Evolutionary conservation across 106 monocot genomes (phyloP).

Genomic region (Hemerocallis citrina): DNA sequence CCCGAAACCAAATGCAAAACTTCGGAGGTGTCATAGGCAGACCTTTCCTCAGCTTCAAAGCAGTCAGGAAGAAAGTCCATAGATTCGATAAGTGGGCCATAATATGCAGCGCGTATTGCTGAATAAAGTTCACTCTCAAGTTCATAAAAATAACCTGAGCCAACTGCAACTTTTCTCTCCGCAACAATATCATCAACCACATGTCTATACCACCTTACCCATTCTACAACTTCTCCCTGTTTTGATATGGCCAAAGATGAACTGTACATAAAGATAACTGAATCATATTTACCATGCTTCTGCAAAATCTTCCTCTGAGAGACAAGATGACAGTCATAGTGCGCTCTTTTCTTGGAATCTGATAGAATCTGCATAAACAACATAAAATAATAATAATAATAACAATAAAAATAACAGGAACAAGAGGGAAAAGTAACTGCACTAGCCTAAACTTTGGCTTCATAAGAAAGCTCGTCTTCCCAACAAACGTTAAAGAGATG

Average conservation of each 20-base stretch:
- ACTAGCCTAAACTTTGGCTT: too few species aligned
- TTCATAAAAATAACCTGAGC: conserved; percentile 57
- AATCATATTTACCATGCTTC: conserved; percentile 22
- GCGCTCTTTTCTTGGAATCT: conserved; percentile 71
- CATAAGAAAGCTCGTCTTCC: too few species aligned
- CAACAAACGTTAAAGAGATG: too few species aligned
- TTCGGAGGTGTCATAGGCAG: conserved; percentile 68
- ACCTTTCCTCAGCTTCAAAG: conserved; percentile 98
- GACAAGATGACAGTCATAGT: conserved; percentile 57
- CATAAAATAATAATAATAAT: conserved; percentile 6
- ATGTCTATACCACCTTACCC: conserved; percentile 70
- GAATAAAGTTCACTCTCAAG: conserved; percentile 80
- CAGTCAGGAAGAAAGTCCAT: conserved; percentile 74
- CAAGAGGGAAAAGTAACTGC: too few species aligned
- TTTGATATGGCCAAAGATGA: conserved; percentile 31
- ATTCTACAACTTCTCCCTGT: conserved; percentile 69
- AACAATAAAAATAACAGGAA: neutral
- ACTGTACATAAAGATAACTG: conserved; percentile 21
- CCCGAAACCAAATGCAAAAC: conserved; percentile 90
- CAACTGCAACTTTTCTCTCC: conserved; percentile 36
- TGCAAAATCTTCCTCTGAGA: conserved; percentile 36
- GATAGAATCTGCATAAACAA: conserved; percentile 75
- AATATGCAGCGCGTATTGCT: conserved; percentile 84
- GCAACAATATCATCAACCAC: conserved; percentile 61
- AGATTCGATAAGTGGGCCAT: conserved; percentile 76